These are phyloP conservation scores for Ustilago lituana DNA, from an alignment of 1,284 basidiomycete species.

Conservation along the genomic window DNA sequence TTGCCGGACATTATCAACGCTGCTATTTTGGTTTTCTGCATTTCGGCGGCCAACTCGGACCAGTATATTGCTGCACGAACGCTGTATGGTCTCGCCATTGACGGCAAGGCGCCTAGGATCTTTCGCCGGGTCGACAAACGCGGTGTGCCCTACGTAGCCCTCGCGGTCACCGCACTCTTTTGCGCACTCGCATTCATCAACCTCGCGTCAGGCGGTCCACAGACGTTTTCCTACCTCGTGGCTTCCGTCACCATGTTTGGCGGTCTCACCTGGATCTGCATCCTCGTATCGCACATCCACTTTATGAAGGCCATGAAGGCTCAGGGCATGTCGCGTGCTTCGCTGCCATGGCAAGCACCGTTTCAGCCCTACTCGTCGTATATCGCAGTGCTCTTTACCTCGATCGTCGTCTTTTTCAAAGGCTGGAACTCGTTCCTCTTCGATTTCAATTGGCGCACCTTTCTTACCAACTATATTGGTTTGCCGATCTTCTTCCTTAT, in stretches of 20 bases:
- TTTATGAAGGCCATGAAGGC: constrained; percentile 80
- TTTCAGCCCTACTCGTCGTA: constrained; percentile 69
- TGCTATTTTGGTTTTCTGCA: constrained; percentile 62
- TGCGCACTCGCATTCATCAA: constrained; percentile 75
- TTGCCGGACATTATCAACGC: constrained; percentile 75
- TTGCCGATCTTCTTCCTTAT: constrained; percentile 54
- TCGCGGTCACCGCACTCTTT: constrained; percentile 73
- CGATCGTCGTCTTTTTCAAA: constrained; percentile 77
- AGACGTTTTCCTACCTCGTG: constrained; percentile 44
- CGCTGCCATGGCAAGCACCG: constrained; percentile 72
- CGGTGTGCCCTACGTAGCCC: constrained; percentile 70
- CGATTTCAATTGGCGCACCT: constrained; percentile 77
- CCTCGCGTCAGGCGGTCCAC: constrained; percentile 72
- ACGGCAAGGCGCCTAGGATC: constrained; percentile 71
- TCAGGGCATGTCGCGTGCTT: constrained; percentile 77
- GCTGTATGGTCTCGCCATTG: constrained; percentile 71
- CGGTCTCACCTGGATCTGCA: constrained; percentile 72
- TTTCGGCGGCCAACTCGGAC: constrained; percentile 70
- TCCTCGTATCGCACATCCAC: constrained; percentile 79
- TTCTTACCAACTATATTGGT: constrained; percentile 70
- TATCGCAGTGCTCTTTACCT: constrained; percentile 72
- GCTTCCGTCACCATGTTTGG: constrained; percentile 68
- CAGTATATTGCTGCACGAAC: constrained; percentile 71
- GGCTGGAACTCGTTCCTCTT: constrained; percentile 72
- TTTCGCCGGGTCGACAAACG: constrained; percentile 70